phyloP scores from a whole-genome alignment of 129 eudicot genomes.

The Solidago caesia region DNA sequence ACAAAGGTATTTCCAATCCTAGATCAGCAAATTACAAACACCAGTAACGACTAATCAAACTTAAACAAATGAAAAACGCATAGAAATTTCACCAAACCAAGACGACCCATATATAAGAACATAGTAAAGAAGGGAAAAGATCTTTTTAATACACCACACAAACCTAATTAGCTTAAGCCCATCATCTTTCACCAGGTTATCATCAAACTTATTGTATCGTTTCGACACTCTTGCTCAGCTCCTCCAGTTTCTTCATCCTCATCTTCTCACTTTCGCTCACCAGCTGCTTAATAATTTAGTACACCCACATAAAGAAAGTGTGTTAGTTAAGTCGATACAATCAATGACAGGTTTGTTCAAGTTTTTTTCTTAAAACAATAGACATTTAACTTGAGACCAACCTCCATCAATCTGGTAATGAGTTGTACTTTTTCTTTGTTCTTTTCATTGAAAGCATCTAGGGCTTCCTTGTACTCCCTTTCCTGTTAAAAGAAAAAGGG shows the following conservation, averaged over 20 bases:
- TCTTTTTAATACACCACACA: constrained; percentile 56
- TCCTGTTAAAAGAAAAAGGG: constrained; percentile 50
- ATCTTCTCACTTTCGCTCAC: constrained; percentile 92
- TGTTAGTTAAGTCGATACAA: constrained; percentile 27
- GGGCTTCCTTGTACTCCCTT: constrained; percentile 90
- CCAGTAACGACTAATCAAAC: constrained; percentile 42
- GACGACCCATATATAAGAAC: constrained; percentile 56
- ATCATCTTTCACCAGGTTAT: constrained; percentile 29
- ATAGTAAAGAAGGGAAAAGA: constrained; percentile 33
- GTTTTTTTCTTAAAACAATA: not conserved
- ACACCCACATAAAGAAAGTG: constrained; percentile 24
- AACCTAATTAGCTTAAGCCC: constrained; percentile 49
- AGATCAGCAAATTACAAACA: constrained; percentile 59
- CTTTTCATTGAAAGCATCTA: constrained; percentile 91
- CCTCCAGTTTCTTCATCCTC: constrained; percentile 99
- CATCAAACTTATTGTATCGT: constrained; percentile 47
- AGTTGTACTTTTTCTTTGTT: constrained; percentile 96
- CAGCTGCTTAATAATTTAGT: constrained; percentile 68
- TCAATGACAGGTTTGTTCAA: not conserved
- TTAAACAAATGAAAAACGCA: constrained; percentile 29
- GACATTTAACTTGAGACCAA: constrained; percentile 40
- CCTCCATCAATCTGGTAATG: constrained; percentile 93
- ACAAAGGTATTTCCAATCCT: constrained; percentile 57
- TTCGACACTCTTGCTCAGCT: constrained; percentile 94
- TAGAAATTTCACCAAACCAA: constrained; percentile 58